phyloP scores from a whole-genome alignment of 176 grass and related monocot genomes.

The Oryza glumipatula region DNA sequence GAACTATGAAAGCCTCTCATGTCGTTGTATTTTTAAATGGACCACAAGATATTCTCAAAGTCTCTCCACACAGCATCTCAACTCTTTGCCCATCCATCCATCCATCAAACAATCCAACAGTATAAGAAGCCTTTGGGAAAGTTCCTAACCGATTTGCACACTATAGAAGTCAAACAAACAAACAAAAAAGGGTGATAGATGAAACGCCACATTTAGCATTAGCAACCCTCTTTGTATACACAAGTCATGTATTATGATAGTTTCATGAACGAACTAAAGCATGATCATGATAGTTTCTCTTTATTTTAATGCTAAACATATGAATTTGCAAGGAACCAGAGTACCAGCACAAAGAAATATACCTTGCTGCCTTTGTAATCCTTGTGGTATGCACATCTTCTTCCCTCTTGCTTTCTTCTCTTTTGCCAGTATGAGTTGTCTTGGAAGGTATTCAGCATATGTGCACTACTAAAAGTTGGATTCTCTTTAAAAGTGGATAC shows the following conservation, averaged over 20 bases:
- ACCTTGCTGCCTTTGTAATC: conserved; percentile 42
- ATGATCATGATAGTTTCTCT: conserved; percentile 20
- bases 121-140: conserved; percentile 19
- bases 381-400: conserved; percentile 35
- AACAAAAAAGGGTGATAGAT: neutral
- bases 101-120: conserved; percentile 20
- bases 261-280: conserved; percentile 27
- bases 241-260: conserved; percentile 17
- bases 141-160: conserved; percentile 31
- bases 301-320: conserved; percentile 28
- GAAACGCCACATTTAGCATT: conserved; percentile 13
- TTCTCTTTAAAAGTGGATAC: conserved; percentile 58
- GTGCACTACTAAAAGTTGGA: conserved; percentile 42
- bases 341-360: conserved; percentile 26
- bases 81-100: conserved; percentile 5
- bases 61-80: conserved; percentile 22
- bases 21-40: conserved; percentile 25
- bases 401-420: conserved; percentile 28
- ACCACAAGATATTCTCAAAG: conserved; percentile 24
- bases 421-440: conserved; percentile 40
- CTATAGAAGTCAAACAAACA: conserved; percentile 46
- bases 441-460: conserved; percentile 36
- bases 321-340: conserved; percentile 33
- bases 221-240: conserved; percentile 35
- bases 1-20: neutral